A percentile compares a stretch with the other conserved stretches of the same genome.
These are phyloP conservation scores for Trypethelium eluteriae DNA, from an alignment of 495 filamentous ascomycete species.

Conservation along the genomic window DNA sequence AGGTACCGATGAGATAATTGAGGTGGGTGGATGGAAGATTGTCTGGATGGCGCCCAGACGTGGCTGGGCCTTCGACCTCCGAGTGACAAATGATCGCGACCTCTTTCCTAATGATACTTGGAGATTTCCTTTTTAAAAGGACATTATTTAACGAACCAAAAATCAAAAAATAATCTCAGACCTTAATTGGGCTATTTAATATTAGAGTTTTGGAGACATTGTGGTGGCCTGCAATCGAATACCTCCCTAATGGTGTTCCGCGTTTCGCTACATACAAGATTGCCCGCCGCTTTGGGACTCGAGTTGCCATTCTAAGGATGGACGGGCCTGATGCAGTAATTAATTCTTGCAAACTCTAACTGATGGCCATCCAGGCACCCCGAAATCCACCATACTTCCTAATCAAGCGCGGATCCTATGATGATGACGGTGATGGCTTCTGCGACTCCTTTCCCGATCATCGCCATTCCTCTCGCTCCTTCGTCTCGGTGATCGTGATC, in stretches of 20 bases:
- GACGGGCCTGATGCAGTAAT: too few relatives aligned
- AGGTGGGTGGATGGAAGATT: conserved; percentile 3
- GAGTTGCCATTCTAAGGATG: too few relatives aligned
- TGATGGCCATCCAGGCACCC: too few relatives aligned
- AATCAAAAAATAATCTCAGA: too few relatives aligned
- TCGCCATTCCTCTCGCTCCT: conserved; percentile 20
- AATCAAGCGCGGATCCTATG: neutral
- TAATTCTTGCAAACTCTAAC: too few relatives aligned
- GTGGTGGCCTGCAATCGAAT: too few relatives aligned
- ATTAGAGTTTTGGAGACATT: too few relatives aligned
- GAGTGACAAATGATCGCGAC: too few relatives aligned
- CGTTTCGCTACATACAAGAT: too few relatives aligned
- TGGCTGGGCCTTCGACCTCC: neutral
- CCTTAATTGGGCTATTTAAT: too few relatives aligned
- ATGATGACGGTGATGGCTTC: conserved; percentile 22
- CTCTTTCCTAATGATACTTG: neutral
- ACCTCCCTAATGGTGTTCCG: too few relatives aligned
- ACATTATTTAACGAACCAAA: neutral
- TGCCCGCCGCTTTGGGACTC: too few relatives aligned
- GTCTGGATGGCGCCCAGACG: neutral
- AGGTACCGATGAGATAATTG: neutral
- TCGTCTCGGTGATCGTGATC: conserved; percentile 26
- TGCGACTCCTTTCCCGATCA: conserved; percentile 30
- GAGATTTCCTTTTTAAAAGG: neutral
- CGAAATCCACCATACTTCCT: neutral